Base-by-base conservation (phyloP, 2,329 filamentous ascomycete species). In the Hypoxylon rubiginosum region DNA sequence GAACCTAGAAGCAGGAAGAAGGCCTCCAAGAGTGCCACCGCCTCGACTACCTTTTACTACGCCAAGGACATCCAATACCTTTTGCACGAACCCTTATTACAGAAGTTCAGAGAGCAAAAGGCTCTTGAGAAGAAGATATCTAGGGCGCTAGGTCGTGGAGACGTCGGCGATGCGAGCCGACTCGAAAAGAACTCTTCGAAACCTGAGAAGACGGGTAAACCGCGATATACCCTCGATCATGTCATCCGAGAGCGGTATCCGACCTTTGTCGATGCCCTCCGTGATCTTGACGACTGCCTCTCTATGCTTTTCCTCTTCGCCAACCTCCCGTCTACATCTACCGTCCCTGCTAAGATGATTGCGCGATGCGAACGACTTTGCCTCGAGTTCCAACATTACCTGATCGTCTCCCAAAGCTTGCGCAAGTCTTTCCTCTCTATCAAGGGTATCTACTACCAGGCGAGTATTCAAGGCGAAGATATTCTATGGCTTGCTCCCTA, bases 401-500 rank as follows among this genome's bases (percentile, higher is more conserved):
- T 99, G 68, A 99, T 99, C 77, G 88, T 91, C 50, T 97, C 95
- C 45, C 90, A 97, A 81, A 94, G 92, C 74, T 83, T 99, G 73
- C 92, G 93, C 76, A 98, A 97, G 83, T 97, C 94, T 0, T 99
- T 99, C 84, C 83, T 99, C 71, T 97, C 94, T 1, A 98, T 99
- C 82, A 99, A 99, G 86, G 96, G 96, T 67, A 98, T 99, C 76
- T 99, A 99, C 84, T 99, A 98, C 82, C 95, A 98, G 82, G 96
- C 95, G 24, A 97, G 91, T 55, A 97, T 99, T 67, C 93, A 97
- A 79, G 96, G 96, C 52, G 94, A 99, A 82, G 95, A 98, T 76
- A 92, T 99, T 53, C 85, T 98, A 71, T 99, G 96, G 96, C 86
- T 99, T 41, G 95, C 97, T 10, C 96, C 96, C 0, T 99, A 99